Evolutionary conservation across 768 basidiomycete genomes (phyloP).

Genomic region (Chlorophyllum brunneum): DNA sequence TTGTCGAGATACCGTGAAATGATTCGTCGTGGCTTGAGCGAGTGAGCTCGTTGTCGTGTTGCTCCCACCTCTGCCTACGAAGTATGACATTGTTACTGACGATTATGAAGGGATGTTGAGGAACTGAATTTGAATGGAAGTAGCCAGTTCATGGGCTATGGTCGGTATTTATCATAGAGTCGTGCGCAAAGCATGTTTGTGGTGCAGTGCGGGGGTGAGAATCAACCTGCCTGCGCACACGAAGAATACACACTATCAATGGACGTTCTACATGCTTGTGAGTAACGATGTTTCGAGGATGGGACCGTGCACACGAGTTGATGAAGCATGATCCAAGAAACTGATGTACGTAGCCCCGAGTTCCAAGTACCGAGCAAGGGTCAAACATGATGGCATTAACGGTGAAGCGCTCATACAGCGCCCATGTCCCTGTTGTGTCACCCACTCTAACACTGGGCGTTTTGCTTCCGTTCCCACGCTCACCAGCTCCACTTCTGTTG

Average conservation of each 20-base stretch:
- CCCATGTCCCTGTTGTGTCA: no score
- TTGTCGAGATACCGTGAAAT: neutral
- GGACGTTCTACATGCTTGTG: neutral
- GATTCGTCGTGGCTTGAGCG: conserved; percentile 1
- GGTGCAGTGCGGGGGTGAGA: neutral
- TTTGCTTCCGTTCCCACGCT: no score
- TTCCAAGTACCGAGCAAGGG: no score
- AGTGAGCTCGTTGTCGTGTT: neutral
- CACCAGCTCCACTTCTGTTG: no score
- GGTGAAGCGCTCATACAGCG: no score
- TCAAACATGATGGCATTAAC: no score
- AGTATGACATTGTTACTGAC: conserved; percentile 9
- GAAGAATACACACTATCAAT: neutral
- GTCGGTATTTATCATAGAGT: neutral
- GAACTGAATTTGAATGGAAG: neutral
- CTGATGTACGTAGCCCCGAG: no score
- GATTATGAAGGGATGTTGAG: neutral
- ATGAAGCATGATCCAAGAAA: no score
- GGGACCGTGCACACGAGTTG: neutral
- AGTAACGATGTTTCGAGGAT: neutral
- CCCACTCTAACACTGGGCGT: no score
- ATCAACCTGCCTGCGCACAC: neutral
- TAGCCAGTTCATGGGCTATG: neutral
- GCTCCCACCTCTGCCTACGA: conserved; percentile 5
- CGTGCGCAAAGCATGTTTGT: neutral